Conservation (phyloP, 2,329 filamentous ascomycete genomes). For the Huntiella moniliformis region DNA sequence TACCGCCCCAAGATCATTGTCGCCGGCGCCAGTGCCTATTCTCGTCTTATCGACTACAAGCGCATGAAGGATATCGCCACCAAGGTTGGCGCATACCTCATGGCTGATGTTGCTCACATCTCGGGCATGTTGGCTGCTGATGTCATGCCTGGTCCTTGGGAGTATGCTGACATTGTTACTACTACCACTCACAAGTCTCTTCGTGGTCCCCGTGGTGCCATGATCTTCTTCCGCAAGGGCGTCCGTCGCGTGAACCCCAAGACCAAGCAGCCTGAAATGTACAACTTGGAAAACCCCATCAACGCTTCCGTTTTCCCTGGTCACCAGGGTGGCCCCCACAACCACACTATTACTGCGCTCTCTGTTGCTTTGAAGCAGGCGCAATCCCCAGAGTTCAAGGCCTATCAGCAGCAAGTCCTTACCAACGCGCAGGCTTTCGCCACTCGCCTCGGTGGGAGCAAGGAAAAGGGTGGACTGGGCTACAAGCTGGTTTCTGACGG, state of each 20-base stretch:
- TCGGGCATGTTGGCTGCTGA: conserved; percentile 84
- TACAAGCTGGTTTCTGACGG: conserved; percentile 92
- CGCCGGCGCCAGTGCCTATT: conserved; percentile 94
- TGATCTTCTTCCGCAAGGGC: conserved; percentile 99
- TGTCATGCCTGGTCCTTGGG: conserved; percentile 86
- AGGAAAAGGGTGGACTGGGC: conserved; percentile 58
- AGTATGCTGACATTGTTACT: conserved; percentile 85
- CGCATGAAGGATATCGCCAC: conserved; percentile 95
- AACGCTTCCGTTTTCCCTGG: conserved; percentile 99
- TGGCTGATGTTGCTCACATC: conserved; percentile 98
- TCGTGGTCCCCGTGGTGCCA: conserved; percentile 88
- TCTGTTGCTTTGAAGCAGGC: conserved; percentile 92
- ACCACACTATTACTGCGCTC: conserved; percentile 97
- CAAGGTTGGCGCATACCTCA: conserved; percentile 78
- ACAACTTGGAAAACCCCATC: conserved; percentile 89
- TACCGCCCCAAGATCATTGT: conserved; percentile 95
- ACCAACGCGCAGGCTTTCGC: conserved; percentile 75
- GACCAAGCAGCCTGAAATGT: conserved; percentile 64
- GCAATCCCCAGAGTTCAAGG: conserved; percentile 71
- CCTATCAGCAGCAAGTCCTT: conserved; percentile 84
- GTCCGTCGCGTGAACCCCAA: conserved; percentile 79
- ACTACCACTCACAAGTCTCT: conserved; percentile 99
- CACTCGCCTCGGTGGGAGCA: conserved; percentile 32
- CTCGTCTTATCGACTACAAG: conserved; percentile 88
- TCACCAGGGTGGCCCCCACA: conserved; percentile 96